A percentile compares a stretch with the other conserved stretches of the same genome.
Conservation (phyloP, 225 moss, liverwort and hornwort species). For the Marchantia paleacea region DNA sequence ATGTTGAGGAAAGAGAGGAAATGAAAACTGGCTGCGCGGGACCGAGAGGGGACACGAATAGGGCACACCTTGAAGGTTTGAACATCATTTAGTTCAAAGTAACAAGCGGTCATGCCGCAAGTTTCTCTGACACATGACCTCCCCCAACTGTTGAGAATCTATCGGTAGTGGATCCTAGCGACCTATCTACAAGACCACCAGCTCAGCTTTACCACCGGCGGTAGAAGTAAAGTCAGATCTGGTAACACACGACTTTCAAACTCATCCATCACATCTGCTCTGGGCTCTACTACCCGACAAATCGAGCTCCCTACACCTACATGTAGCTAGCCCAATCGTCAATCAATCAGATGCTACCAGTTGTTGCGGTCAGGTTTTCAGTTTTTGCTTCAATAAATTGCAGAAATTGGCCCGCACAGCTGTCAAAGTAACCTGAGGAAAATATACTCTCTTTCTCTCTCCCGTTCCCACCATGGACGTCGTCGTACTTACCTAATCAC, state of each 20-base stretch:
- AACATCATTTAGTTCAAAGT: background rate
- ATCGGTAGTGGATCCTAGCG: constrained; percentile 1
- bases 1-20: background rate
- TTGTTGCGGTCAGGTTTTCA: background rate
- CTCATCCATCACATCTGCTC: background rate
- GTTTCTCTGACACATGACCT: constrained; percentile 11
- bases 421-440: background rate
- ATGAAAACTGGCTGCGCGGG: background rate
- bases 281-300: background rate
- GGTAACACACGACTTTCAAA: background rate
- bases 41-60: background rate
- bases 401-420: background rate
- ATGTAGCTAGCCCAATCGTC: background rate
- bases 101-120: constrained; percentile 6
- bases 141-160: background rate
- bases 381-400: background rate
- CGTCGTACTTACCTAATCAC: too few relatives aligned
- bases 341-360: background rate
- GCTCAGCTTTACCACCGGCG: background rate
- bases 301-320: background rate
- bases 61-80: background rate
- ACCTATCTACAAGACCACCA: background rate
- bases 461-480: too few relatives aligned
- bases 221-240: background rate
- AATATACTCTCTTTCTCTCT: background rate